Percentiles rank a stretch among this genome's conserved stretches.
phyloP scores from a whole-genome alignment of 2,329 filamentous ascomycete species.

The Aspergillus quadricinctus region DNA sequence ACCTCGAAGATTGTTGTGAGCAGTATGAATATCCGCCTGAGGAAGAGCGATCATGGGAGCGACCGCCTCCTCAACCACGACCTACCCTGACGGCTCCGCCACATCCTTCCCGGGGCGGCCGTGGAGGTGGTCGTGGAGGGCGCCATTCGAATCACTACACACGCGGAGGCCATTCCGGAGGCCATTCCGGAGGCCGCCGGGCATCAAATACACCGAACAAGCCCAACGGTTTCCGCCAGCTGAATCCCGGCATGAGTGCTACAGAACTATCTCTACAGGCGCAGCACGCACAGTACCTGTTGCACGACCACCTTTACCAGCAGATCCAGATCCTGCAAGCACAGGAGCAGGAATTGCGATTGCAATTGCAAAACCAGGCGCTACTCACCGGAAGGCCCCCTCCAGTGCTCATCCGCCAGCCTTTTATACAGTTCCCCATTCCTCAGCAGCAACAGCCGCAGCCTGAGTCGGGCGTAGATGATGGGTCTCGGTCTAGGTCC shows the following conservation, averaged over 20 bases:
- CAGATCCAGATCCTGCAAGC: slow-evolving; percentile 48
- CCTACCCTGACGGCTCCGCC: slow-evolving; percentile 46
- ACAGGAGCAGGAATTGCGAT: slow-evolving; percentile 47
- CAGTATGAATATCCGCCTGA: slow-evolving; percentile 84
- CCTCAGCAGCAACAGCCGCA: slow-evolving; percentile 28
- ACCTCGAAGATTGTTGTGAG: slow-evolving; percentile 79
- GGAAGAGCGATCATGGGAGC: slow-evolving; percentile 59
- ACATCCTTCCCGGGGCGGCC: slow-evolving; percentile 44
- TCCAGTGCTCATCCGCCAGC: slow-evolving; percentile 39
- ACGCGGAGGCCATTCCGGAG: slow-evolving; percentile 43
- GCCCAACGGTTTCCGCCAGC: slow-evolving; percentile 34
- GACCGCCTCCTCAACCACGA: slow-evolving; percentile 53
- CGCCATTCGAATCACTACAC: slow-evolving; percentile 47
- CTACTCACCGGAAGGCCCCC: slow-evolving; percentile 37
- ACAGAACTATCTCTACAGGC: slow-evolving; percentile 40
- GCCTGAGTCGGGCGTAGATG: slow-evolving; percentile 27
- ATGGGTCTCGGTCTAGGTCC: slow-evolving; percentile 34
- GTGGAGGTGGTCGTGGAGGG: slow-evolving; percentile 47
- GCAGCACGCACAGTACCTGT: slow-evolving; percentile 44
- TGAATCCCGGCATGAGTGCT: slow-evolving; percentile 32
- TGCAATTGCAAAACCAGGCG: slow-evolving; percentile 45
- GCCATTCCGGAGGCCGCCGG: slow-evolving; percentile 47
- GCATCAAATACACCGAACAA: slow-evolving; percentile 54
- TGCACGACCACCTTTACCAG: slow-evolving; percentile 47
- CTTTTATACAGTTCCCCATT: slow-evolving; percentile 39